These are phyloP conservation scores for Cronartium ribicola DNA, from an alignment of 1,284 basidiomycete species.

Conservation along the genomic window DNA sequence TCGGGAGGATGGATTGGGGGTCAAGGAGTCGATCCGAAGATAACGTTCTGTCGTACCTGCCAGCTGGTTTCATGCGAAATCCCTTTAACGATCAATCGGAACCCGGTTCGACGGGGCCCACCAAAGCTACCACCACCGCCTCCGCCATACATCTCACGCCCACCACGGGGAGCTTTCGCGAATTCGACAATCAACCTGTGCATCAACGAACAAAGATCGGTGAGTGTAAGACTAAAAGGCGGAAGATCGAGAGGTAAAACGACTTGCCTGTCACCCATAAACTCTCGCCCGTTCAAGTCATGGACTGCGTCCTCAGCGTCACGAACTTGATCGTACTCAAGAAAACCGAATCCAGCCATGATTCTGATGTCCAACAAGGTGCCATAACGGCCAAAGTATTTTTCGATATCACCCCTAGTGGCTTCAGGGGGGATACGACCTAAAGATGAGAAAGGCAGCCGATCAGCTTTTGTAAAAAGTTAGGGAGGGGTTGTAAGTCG, in stretches of 20 bases:
- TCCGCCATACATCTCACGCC: conserved; percentile 59
- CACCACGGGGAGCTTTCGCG: conserved; percentile 78
- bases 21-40: conserved; percentile 10
- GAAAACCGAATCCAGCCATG: conserved; percentile 66
- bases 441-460: background rate
- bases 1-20: conserved; percentile 4
- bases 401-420: conserved; percentile 49
- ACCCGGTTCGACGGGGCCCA: conserved; percentile 62
- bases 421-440: conserved; percentile 39
- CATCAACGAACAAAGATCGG: conserved; percentile 19
- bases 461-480: background rate
- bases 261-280: conserved; percentile 78
- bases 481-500: background rate
- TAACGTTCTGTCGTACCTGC: conserved; percentile 83
- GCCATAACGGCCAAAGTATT: conserved; percentile 81
- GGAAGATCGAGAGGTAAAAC: conserved; percentile 34
- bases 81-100: conserved; percentile 75
- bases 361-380: conserved; percentile 82
- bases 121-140: conserved; percentile 60
- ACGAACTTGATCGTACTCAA: conserved; percentile 53
- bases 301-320: conserved; percentile 87
- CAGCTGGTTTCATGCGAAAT: conserved; percentile 88
- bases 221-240: conserved; percentile 1
- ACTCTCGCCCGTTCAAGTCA: conserved; percentile 76
- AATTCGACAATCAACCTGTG: conserved; percentile 81